phyloP scores from a whole-genome alignment of 129 eudicot species.

The Calendula officinalis region DNA sequence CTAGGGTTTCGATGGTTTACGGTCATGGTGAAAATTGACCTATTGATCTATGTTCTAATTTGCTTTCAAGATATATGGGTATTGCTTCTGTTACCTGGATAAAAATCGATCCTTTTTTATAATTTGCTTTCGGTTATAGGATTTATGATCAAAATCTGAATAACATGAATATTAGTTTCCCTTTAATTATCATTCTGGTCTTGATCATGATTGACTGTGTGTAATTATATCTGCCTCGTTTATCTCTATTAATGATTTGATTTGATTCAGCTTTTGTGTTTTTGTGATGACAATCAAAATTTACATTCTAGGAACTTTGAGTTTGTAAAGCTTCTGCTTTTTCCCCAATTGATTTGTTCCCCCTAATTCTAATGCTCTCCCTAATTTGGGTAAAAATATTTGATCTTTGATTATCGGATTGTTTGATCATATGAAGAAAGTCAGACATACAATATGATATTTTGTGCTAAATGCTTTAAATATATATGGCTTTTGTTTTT shows the following conservation, averaged over 20 bases:
- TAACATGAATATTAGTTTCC: not conserved
- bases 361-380: too few species aligned
- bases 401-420: not conserved
- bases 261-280: too few species aligned
- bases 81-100: constrained; percentile 4
- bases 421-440: constrained; percentile 2
- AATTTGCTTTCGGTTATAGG: not conserved
- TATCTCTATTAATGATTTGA: too few species aligned
- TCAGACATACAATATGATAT: constrained; percentile 2
- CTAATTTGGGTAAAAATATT: not conserved
- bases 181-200: not conserved
- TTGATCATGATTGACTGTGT: not conserved
- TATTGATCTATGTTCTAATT: constrained; percentile 20
- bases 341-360: not conserved
- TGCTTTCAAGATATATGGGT: constrained; percentile 22
- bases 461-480: not conserved
- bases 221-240: too few species aligned
- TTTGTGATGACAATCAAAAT: too few species aligned
- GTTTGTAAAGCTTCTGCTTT: not conserved
- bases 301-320: too few species aligned
- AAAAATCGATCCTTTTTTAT: not conserved
- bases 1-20: not conserved
- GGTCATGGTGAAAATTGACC: constrained; percentile 26
- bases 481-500: not conserved
- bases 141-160: not conserved